Evolutionary conservation across 2,329 filamentous ascomycete species (phyloP), one percentile per base, ranked within the genome.

Genomic region (Fusarium tuaranense): DNA sequence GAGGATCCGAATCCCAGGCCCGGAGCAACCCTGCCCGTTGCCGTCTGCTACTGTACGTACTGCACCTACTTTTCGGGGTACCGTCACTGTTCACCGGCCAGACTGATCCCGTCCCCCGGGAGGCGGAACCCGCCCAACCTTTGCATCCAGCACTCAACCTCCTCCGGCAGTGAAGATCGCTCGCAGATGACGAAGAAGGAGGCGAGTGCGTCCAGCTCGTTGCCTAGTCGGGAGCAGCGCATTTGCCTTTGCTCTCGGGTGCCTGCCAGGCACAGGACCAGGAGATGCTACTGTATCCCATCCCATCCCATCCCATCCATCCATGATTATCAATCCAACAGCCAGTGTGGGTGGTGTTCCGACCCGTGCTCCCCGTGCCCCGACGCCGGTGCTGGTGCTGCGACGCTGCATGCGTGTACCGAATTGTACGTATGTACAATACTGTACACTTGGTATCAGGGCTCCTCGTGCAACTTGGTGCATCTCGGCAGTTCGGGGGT

Each of bases 21-120:
- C 20, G 46, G n/a, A 62, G 25, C 46, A 44, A 18, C 34, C 34
- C n/a, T 34, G 16, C 12, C 25, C 14, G 59, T 51, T n/a, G 60
- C 10, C 18, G 60, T 14, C 38, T 36, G 60, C 30, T 38, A 22
- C 20, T 20, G 14, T 27, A 39, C 34, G 20, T 39, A 59, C 18
- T 10, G 20, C 25, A 16, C 30, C 27, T 59, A 59, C 46, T 22
- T 18, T 30, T 51, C 34, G 61, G 38, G 58, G 41, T 38, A 61
- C 58, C 48, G 61, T 57, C 58, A 32, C 55, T n/a, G 55, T 53
- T 27, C 25, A 48, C 39, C 58, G 30, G 36, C 53, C 36, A 62
- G 34, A 32, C 48, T 38, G 58, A 65, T 64, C 38, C 62, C 36
- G 51, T 69, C 67, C 60, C 72, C 64, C 61, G 68, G 36, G 34